A percentile compares a stretch with the other conserved stretches of the same genome.
phyloP scores from a whole-genome alignment of 495 filamentous ascomycete genomes.

The Xylaria acuta region DNA sequence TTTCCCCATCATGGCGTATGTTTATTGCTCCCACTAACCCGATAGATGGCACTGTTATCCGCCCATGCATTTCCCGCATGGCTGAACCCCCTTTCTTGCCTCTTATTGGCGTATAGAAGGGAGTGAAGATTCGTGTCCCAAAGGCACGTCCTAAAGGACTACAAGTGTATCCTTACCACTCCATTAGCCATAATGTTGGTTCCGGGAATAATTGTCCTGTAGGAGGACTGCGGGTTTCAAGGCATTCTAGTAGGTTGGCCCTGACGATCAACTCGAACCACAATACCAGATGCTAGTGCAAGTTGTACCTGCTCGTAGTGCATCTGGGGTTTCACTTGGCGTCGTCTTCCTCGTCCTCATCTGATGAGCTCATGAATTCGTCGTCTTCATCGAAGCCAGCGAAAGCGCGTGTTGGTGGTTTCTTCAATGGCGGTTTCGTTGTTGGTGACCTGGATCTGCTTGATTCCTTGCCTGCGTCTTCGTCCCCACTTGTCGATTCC shows the following conservation, averaged over 20 bases:
- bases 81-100: neutral
- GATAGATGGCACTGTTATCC: neutral
- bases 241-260: neutral
- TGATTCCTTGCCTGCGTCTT: conserved; percentile 41
- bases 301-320: neutral
- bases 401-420: conserved; percentile 61
- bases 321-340: conserved; percentile 1
- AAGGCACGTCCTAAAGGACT: neutral
- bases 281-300: neutral
- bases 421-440: conserved; percentile 48
- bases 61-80: neutral
- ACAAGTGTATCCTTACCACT: neutral
- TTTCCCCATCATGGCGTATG: neutral
- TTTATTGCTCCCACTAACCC: neutral
- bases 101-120: neutral
- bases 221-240: neutral
- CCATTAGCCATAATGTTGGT: neutral
- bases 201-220: neutral
- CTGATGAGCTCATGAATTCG: conserved; percentile 84
- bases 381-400: conserved; percentile 92
- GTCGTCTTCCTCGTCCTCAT: conserved; percentile 56
- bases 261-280: no score
- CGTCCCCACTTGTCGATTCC: conserved; percentile 45
- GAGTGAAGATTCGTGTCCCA: neutral
- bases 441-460: conserved; percentile 45